These are phyloP conservation scores for Artemisia annua DNA, from an alignment of 129 eudicot species.

Conservation along the genomic window DNA sequence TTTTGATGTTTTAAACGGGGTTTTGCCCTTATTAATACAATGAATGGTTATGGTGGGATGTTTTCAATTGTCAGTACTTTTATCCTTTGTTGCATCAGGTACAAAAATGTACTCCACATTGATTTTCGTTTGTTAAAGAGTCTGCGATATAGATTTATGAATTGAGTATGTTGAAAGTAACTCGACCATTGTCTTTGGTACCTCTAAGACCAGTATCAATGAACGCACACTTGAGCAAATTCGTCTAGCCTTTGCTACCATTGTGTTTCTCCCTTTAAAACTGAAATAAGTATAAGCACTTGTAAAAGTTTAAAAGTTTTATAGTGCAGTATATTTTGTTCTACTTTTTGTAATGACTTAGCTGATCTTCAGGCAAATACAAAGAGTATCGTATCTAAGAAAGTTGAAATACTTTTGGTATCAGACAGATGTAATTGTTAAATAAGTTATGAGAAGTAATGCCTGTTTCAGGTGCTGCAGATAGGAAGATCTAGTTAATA, in stretches of 20 bases:
- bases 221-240: not conserved
- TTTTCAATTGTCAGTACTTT: not conserved
- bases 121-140: too few relatives aligned
- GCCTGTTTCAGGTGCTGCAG: not conserved
- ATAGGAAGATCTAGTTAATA: too few relatives aligned
- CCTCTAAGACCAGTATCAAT: not conserved
- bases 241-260: too few relatives aligned
- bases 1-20: not conserved
- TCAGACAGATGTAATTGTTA: too few relatives aligned
- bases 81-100: slow-evolving; percentile 4
- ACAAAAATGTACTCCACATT: not conserved
- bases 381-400: not conserved
- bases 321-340: not conserved
- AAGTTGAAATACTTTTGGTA: too few relatives aligned
- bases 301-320: not conserved
- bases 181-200: not conserved
- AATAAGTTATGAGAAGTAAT: not conserved
- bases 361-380: not conserved
- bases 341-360: not conserved
- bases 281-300: not conserved
- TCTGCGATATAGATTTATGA: not conserved
- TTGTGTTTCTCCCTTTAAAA: not conserved
- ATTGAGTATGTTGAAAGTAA: not conserved
- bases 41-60: slow-evolving; percentile 13
- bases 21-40: not conserved